Evolutionary conservation across 352 stramenopile species (phyloP), one percentile per base, ranked within the genome.

Genomic region (Pythium brachiatum): DNA sequence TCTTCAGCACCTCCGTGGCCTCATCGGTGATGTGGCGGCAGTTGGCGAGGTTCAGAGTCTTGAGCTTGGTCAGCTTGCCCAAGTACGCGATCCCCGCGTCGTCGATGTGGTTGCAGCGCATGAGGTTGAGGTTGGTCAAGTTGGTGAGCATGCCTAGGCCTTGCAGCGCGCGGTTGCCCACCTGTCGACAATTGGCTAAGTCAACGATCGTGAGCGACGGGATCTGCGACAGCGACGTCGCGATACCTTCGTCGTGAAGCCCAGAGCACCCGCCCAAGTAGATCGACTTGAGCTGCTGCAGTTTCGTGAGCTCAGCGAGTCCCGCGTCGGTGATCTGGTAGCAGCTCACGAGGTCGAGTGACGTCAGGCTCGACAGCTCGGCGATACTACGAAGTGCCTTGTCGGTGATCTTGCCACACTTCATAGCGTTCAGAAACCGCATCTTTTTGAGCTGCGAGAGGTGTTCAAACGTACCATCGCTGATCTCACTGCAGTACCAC

Each of bases 401-500:
- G 64, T 93, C 70, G 2, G 79, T 89, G 32, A 90, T 60, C 68
- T 88, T 90, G 57, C 80, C 78, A 51, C 82, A 90, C 51, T 93
- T 93, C 83, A 93, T 93, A 9, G 77, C 69, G 54, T 93, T 93
- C n/a, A 93, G 41, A 51, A 88, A 89, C 13, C 75, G 77, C 72
- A 90, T 79, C 39, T 84, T 83, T 8, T 59, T 66, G 2, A 89
- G 70, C 21, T 57, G 39, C 38, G 79, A 64, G 50, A 93, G 72
- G 58, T 90, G 70, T 23, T 36, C 57, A 21, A 93, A 86, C 25
- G 84, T 90, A 5, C 63, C 57, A 53, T 88, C 80, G 11, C 70
- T 68, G n/a, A 93, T 81, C 67, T 91, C 83, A 55, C 79, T 90
- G 66, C 84, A 93, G 67, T 93, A 93, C 82, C 84, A 93, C 20